These are phyloP conservation scores for Cardamine occulta DNA, from an alignment of 345 rosid species.

Conservation along the genomic window DNA sequence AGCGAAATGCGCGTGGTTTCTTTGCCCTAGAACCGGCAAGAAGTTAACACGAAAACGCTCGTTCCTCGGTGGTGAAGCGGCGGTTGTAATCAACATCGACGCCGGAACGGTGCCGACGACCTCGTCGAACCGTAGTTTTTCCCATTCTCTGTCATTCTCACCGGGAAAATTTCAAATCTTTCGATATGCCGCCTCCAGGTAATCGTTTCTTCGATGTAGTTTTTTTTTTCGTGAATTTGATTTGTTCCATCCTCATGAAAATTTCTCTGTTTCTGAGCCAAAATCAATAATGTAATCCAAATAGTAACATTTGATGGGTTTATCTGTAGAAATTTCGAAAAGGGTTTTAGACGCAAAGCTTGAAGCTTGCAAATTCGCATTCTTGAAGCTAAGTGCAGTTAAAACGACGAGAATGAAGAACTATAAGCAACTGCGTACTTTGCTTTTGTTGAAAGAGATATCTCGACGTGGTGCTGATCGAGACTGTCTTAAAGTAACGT, in stretches of 20 bases:
- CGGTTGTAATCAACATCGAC: conserved; percentile 40
- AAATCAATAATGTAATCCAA: not conserved
- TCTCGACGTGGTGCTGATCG: conserved; percentile 50
- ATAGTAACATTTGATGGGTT: conserved; percentile 1
- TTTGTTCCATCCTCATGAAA: not conserved
- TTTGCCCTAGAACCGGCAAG: conserved; percentile 51
- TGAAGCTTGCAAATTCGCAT: conserved; percentile 51
- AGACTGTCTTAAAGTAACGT: conserved; percentile 44
- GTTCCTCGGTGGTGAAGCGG: conserved; percentile 40
- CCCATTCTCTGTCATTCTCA: not conserved
- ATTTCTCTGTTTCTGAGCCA: not conserved
- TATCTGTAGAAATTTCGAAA: conserved; percentile 45
- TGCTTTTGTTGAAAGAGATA: conserved; percentile 49
- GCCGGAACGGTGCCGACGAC: conserved; percentile 29
- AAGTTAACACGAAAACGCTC: conserved; percentile 47
- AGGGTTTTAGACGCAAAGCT: conserved; percentile 47
- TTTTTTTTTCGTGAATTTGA: conserved; percentile 10
- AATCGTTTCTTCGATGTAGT: conserved; percentile 1
- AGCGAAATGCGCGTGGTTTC: conserved; percentile 53
- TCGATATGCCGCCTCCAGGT: conserved; percentile 47
- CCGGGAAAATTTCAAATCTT: not conserved
- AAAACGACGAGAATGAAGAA: conserved; percentile 48
- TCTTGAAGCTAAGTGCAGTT: conserved; percentile 43
- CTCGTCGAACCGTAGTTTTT: not conserved
- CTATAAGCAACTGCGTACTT: conserved; percentile 46